phyloP scores from a whole-genome alignment of 345 rosid genomes.

The Nasturtium officinale region DNA sequence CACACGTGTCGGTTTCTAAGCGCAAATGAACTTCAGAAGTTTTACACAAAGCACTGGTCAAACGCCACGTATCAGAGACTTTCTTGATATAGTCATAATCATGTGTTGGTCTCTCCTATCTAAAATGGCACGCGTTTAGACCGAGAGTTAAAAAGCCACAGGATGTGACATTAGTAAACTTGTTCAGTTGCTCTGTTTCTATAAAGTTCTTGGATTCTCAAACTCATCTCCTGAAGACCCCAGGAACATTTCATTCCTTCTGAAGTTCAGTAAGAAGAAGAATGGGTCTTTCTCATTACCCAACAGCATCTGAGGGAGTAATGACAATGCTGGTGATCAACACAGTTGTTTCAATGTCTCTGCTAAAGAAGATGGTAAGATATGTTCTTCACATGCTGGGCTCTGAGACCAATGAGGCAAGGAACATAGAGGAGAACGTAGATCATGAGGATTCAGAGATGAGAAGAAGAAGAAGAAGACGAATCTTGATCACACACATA shows the following conservation, averaged over 20 bases:
- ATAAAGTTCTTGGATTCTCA: not conserved
- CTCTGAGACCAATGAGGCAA: constrained; percentile 5
- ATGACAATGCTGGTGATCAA: constrained; percentile 63
- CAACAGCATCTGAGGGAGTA: constrained; percentile 54
- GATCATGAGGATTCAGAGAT: constrained; percentile 35
- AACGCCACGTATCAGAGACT: constrained; percentile 10
- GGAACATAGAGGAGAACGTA: constrained; percentile 24
- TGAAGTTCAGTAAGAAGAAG: not conserved
- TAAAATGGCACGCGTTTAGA: constrained; percentile 44
- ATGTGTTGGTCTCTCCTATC: constrained; percentile 11
- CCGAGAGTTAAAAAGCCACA: not conserved
- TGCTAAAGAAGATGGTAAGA: constrained; percentile 54
- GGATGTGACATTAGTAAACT: not conserved
- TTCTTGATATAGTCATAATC: constrained; percentile 4
- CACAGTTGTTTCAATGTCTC: constrained; percentile 56
- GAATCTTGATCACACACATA: constrained; percentile 53
- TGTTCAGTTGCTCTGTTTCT: not conserved
- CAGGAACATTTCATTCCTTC: not conserved
- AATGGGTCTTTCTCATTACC: constrained; percentile 71
- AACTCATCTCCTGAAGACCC: constrained; percentile 1
- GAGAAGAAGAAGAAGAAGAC: constrained; percentile 48
- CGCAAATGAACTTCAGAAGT: not conserved
- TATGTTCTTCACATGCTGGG: constrained; percentile 46
- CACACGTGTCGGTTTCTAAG: not conserved
- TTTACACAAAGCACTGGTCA: not conserved